These are phyloP conservation scores for Pseudogymnoascus sp. DNA, from an alignment of 2,329 filamentous ascomycete genomes.

Conservation along the genomic window DNA sequence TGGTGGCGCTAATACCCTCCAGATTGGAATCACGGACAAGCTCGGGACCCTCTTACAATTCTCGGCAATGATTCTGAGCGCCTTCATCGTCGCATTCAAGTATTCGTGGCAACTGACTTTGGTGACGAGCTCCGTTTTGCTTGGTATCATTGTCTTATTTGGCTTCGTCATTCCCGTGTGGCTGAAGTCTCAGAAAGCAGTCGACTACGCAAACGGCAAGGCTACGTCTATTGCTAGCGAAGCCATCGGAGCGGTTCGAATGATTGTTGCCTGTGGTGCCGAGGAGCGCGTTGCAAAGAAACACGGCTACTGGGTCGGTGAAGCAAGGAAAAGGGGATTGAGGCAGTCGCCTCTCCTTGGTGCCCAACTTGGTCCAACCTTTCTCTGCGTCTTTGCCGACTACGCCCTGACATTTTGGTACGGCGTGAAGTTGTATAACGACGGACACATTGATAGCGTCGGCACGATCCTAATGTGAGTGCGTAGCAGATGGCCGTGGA, in stretches of 20 bases:
- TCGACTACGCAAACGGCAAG: constrained; percentile 44
- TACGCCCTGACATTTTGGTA: constrained; percentile 57
- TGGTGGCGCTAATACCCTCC: constrained; percentile 47
- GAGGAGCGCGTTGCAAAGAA: constrained; percentile 44
- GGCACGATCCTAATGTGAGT: constrained; percentile 48
- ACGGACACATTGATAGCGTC: constrained; percentile 39
- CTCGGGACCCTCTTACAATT: constrained; percentile 51
- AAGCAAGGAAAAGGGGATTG: constrained; percentile 41
- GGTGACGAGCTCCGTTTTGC: constrained; percentile 46
- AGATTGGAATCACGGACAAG: constrained; percentile 57
- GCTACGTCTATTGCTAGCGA: constrained; percentile 53
- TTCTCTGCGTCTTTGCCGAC: constrained; percentile 31
- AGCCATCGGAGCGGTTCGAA: constrained; percentile 49
- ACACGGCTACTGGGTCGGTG: constrained; percentile 47
- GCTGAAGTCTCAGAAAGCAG: constrained; percentile 39
- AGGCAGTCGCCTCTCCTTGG: constrained; percentile 42
- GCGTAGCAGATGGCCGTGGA: background rate
- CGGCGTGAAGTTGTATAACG: constrained; percentile 42
- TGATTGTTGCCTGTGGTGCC: constrained; percentile 55
- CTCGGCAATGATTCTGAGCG: constrained; percentile 41
- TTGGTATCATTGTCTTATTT: constrained; percentile 46
- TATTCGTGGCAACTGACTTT: constrained; percentile 52
- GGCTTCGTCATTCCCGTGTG: constrained; percentile 45
- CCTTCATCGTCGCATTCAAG: constrained; percentile 46
- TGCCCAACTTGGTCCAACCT: constrained; percentile 43